These are phyloP conservation scores for Purpureocillium takamizusanense DNA, from an alignment of 2,329 filamentous ascomycete genomes.

Conservation along the genomic window DNA sequence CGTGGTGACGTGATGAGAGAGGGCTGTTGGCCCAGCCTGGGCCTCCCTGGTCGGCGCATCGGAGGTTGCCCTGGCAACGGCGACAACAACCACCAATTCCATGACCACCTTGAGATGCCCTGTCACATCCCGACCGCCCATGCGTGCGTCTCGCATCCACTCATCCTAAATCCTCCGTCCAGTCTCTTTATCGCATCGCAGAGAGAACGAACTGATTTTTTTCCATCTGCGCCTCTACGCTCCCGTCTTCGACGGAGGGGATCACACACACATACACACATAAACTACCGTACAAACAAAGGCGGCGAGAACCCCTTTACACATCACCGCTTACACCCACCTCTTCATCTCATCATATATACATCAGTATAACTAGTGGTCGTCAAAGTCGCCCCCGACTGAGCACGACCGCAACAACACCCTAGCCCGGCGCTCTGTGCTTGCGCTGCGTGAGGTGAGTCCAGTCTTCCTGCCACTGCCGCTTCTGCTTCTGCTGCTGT, in stretches of 20 bases:
- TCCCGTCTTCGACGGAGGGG: conserved; percentile 6
- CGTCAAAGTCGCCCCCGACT: conserved; percentile 34
- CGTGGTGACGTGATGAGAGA: conserved; percentile 10
- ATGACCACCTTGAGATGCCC: conserved; percentile 13
- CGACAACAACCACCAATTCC: conserved; percentile 18
- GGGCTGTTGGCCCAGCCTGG: neutral
- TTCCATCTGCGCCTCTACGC: conserved; percentile 2
- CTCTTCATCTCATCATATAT: conserved; percentile 14
- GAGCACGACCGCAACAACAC: conserved; percentile 33
- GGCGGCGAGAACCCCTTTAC: conserved; percentile 10
- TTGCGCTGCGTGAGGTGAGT: conserved; percentile 75
- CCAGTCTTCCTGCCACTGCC: neutral
- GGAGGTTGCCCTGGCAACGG: conserved; percentile 23
- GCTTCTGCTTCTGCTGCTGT: too few species aligned
- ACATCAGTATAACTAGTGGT: conserved; percentile 6
- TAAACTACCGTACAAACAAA: conserved; percentile 8
- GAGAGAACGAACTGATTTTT: neutral
- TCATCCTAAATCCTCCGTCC: conserved; percentile 8
- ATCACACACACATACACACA: neutral
- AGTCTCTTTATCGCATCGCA: conserved; percentile 5
- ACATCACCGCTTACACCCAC: conserved; percentile 1
- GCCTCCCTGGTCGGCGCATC: neutral
- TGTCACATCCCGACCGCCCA: conserved; percentile 10
- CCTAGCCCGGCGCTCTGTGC: conserved; percentile 68
- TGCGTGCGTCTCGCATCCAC: conserved; percentile 15